Evolutionary conservation across 148 eudicot species (phyloP).

Genomic region (Camellia granthamiana): DNA sequence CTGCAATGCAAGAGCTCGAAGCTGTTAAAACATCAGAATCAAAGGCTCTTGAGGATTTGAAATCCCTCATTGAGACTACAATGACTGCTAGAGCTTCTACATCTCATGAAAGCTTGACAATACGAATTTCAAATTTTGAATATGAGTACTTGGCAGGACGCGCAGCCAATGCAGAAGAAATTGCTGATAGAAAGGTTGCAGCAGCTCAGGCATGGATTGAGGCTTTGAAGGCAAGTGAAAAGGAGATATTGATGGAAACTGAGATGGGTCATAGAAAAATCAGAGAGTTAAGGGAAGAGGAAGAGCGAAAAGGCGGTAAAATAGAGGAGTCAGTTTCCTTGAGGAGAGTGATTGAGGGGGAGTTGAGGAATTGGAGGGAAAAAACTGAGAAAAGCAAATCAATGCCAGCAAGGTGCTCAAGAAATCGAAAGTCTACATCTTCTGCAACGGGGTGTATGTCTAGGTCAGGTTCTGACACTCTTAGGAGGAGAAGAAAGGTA

Average conservation of each 20-base stretch:
- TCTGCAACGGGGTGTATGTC: slow-evolving; percentile 36
- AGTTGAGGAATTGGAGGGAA: slow-evolving; percentile 25
- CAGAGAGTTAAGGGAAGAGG: slow-evolving; percentile 33
- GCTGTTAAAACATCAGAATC: slow-evolving; percentile 50
- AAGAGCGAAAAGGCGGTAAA: slow-evolving; percentile 30
- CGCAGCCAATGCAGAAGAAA: slow-evolving; percentile 55
- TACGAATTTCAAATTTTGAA: slow-evolving; percentile 67
- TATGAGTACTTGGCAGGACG: slow-evolving; percentile 61
- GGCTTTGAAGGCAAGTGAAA: slow-evolving; percentile 65
- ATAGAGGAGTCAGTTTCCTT: slow-evolving; percentile 15
- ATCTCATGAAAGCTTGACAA: slow-evolving; percentile 36
- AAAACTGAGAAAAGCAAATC: slow-evolving; percentile 13
- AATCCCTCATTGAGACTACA: slow-evolving; percentile 37
- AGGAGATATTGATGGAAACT: slow-evolving; percentile 47
- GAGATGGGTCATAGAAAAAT: slow-evolving; percentile 34
- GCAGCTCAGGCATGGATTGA: slow-evolving; percentile 76
- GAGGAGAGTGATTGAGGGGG: slow-evolving; percentile 18
- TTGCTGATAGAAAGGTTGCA: slow-evolving; percentile 73
- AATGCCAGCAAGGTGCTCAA: slow-evolving; percentile 29
- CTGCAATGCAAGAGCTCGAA: slow-evolving; percentile 53
- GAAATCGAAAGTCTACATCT: slow-evolving; percentile 40
- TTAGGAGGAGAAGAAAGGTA: slow-evolving; percentile 50
- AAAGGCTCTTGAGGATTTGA: slow-evolving; percentile 50
- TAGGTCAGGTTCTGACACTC: slow-evolving; percentile 38
- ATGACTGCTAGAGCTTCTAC: slow-evolving; percentile 42